A percentile compares a stretch with the other conserved stretches of the same genome.
phyloP scores from a whole-genome alignment of 345 rosid genomes.

The Isatis tinctoria region DNA sequence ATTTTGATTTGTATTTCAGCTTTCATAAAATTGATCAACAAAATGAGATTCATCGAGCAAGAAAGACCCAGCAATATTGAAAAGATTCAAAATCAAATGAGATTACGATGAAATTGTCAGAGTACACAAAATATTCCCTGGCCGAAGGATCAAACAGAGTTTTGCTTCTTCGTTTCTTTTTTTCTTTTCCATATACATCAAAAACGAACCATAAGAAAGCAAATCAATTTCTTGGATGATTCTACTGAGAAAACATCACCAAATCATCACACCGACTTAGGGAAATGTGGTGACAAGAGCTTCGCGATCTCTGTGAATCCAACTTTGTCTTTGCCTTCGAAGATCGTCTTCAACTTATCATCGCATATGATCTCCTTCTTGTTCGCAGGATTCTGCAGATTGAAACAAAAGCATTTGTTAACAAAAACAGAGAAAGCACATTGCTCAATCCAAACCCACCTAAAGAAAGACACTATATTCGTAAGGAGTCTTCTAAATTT shows the following conservation, averaged over 20 bases:
- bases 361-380: conserved; percentile 75
- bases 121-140: not conserved
- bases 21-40: no score
- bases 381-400: conserved; percentile 62
- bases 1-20: no score
- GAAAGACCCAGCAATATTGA: not conserved
- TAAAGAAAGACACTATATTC: not conserved
- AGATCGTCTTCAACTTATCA: conserved; percentile 66
- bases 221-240: not conserved
- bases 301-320: conserved; percentile 74
- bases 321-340: conserved; percentile 62
- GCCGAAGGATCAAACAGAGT: not conserved
- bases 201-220: conserved; percentile 10
- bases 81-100: not conserved
- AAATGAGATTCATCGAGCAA: not conserved
- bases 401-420: not conserved
- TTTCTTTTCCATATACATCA: conserved; percentile 4
- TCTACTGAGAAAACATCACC: not conserved
- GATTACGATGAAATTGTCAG: not conserved
- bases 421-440: not conserved
- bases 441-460: not conserved
- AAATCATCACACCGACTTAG: conserved; percentile 44
- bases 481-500: not conserved
- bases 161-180: not conserved
- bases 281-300: conserved; percentile 59